phyloP scores from a whole-genome alignment of 805 yeast genomes.

The Yarrowia divulgata region DNA sequence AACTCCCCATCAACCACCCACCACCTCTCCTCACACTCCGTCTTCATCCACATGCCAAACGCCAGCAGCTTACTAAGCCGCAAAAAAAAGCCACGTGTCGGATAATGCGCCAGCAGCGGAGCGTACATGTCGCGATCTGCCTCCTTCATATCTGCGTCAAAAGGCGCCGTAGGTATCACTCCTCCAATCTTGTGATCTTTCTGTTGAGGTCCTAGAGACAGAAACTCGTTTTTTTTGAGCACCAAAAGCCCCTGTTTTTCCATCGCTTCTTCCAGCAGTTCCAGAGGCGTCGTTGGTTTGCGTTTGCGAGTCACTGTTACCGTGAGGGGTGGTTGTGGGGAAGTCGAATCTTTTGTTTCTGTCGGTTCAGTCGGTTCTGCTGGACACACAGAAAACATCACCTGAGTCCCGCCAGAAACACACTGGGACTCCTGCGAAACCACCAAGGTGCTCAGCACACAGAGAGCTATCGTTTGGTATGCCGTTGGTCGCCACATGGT shows the following conservation, averaged over 20 bases:
- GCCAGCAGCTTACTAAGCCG: not conserved
- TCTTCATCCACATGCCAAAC: not conserved
- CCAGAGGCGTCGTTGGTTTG: not conserved
- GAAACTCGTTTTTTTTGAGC: slow-evolving; percentile 4
- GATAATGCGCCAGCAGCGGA: slow-evolving; percentile 23
- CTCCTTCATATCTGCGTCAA: slow-evolving; percentile 8
- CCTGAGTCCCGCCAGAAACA: no score
- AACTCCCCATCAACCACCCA: not conserved
- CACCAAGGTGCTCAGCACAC: not conserved
- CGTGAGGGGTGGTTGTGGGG: not conserved
- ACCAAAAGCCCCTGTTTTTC: slow-evolving; percentile 6
- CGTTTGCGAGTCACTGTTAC: not conserved
- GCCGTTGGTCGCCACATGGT: not conserved
- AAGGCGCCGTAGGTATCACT: slow-evolving; percentile 7
- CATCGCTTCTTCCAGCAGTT: slow-evolving; percentile 4
- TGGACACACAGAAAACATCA: no score
- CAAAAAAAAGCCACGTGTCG: not conserved
- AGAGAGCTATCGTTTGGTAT: not conserved
- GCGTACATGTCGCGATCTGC: slow-evolving; percentile 14
- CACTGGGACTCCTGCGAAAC: no score
- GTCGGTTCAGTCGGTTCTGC: no score
- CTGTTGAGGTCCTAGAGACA: not conserved
- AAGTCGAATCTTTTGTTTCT: no score
- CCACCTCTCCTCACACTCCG: not conserved
- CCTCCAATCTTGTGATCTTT: not conserved